These are phyloP conservation scores for Albophoma yamanashiensis DNA, from an alignment of 2,329 filamentous ascomycete genomes.

Conservation along the genomic window DNA sequence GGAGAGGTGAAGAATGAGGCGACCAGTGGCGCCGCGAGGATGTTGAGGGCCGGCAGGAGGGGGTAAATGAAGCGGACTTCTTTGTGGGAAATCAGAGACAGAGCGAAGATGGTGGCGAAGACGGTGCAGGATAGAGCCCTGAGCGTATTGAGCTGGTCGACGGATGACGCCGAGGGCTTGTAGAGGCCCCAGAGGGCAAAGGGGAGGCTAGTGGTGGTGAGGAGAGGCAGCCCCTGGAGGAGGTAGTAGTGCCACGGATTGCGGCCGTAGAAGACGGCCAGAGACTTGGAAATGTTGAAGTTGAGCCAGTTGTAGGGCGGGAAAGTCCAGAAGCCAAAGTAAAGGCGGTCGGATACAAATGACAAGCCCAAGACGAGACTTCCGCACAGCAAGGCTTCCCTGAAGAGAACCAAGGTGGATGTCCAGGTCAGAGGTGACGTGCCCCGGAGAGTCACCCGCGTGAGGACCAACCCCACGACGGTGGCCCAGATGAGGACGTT, in stretches of 20 bases:
- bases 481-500: slow-evolving; percentile 78
- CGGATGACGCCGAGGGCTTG: slow-evolving; percentile 27
- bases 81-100: slow-evolving; percentile 85
- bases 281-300: slow-evolving; percentile 79
- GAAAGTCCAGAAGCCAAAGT: slow-evolving; percentile 80
- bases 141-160: slow-evolving; percentile 22
- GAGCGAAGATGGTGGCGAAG: slow-evolving; percentile 44
- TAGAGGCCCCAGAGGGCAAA: slow-evolving; percentile 60
- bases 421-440: slow-evolving; percentile 30
- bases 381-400: slow-evolving; percentile 56
- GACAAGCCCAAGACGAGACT: slow-evolving; percentile 52
- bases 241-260: slow-evolving; percentile 93
- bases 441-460: slow-evolving; percentile 22
- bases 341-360: slow-evolving; percentile 58
- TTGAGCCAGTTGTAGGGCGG: slow-evolving; percentile 79
- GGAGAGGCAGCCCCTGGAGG: slow-evolving; percentile 76
- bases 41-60: slow-evolving; percentile 73
- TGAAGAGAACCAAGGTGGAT: slow-evolving; percentile 41
- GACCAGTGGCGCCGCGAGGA: slow-evolving; percentile 62
- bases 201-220: slow-evolving; percentile 74
- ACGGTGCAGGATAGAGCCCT: slow-evolving; percentile 44
- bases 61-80: slow-evolving; percentile 97
- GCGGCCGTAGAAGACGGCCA: slow-evolving; percentile 85
- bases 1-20: slow-evolving; percentile 50
- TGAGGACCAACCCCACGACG: slow-evolving; percentile 40